These are phyloP conservation scores for Leishmania guyanensis DNA, from an alignment of 208 protist genomes.

Conservation along the genomic window DNA sequence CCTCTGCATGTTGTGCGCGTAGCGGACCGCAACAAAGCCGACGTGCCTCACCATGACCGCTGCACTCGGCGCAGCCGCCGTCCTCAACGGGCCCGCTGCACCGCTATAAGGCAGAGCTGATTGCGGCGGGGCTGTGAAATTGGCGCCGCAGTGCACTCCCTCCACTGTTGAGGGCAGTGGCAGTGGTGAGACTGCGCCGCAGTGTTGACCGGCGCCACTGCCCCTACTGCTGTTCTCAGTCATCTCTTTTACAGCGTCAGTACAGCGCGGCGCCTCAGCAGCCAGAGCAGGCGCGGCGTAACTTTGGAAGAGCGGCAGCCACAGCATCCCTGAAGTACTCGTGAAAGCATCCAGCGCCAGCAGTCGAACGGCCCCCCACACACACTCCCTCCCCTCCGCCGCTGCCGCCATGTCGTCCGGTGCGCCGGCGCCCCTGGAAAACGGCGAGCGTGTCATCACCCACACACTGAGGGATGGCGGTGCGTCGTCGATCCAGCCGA, in stretches of 20 bases:
- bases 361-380: slow-evolving; percentile 24
- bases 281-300: background rate
- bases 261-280: background rate
- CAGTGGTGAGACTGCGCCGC: background rate
- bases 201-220: too few relatives aligned
- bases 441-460: slow-evolving; percentile 9
- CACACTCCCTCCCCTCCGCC: slow-evolving; percentile 3
- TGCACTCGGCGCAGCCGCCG: background rate
- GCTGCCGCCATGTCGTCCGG: background rate
- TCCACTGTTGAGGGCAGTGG: background rate
- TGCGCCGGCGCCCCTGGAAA: background rate
- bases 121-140: background rate
- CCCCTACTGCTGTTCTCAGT: background rate
- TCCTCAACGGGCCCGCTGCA: background rate
- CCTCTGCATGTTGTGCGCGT: slow-evolving; percentile 50
- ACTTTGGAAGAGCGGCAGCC: slow-evolving; percentile 35
- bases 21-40: slow-evolving; percentile 50
- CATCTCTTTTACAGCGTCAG: background rate
- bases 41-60: slow-evolving; percentile 11
- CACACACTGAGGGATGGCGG: slow-evolving; percentile 16
- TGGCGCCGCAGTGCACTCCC: background rate
- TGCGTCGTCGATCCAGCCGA: slow-evolving; percentile 13
- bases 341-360: slow-evolving; percentile 16
- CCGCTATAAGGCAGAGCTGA: background rate
- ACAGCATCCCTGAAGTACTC: slow-evolving; percentile 17